Evolutionary conservation across 352 stramenopile species (phyloP), one percentile per base, ranked within the genome.

Genomic region (Lagenidium sp.): DNA sequence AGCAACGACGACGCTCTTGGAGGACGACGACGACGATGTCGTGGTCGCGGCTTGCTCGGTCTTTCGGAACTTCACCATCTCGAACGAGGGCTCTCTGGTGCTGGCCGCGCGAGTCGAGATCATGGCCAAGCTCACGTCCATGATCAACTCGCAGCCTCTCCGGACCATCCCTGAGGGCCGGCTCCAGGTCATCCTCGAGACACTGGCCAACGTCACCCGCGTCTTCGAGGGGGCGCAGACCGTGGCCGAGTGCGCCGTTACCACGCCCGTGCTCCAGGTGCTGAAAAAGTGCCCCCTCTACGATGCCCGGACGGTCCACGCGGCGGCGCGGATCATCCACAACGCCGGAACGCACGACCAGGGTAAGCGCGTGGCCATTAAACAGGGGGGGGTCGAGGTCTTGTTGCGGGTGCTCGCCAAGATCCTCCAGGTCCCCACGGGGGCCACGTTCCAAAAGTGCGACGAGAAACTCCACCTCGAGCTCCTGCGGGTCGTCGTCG

Each of bases 31-130:
- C 15, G 60, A 83, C 38, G 21, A 43, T 0, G 73, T 75, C 0
- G 57, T 81, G n/a, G 40, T 65, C 22, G 68, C 65, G 18, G 68
- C 53, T 0, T 77, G 61, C 44, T 55, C 45, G 2, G 66, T 86
- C 39, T 71, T 86, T 29, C 60, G 57, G 10, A 84, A 86, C 53
- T 41, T 81, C 25, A 67, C 64, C 1, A 44, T 82, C 42, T 82
- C 68, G 6, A 76, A 73, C 44, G 66, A 86, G 53, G 74, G 70
- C 16, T 58, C 56, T 5, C 36, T 71, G 7, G 47, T 78, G 2
- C 35, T 86, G 5, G 63, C 66, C 0, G 60, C 53, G 18, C 70
- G 63, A 10, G 25, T 50, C 3, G 57, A 74, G 35, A 47, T 73
- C 25, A 47, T 86, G 3, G 28, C 42, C 36, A 73, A 60, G 15